Conservation (phyloP, 2,329 filamentous ascomycete genomes). For the Aureobasidium uvarum region DNA sequence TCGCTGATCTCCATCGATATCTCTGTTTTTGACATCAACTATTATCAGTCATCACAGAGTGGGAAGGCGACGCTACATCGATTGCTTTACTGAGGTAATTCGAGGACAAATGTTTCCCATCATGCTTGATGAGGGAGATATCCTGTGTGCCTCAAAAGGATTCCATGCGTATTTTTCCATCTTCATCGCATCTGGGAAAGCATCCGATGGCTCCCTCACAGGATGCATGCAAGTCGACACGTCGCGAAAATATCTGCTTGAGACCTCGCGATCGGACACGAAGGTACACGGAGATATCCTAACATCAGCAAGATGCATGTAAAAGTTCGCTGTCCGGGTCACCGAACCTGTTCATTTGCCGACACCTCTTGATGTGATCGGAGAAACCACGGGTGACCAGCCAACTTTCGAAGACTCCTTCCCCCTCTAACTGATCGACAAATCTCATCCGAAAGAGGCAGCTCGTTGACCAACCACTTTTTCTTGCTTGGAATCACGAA, state of each 20-base stretch:
- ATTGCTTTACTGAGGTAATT: too few species aligned
- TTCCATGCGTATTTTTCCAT: neutral
- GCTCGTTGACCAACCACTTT: conserved; percentile 12
- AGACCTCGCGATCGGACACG: neutral
- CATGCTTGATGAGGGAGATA: neutral
- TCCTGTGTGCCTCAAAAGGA: neutral
- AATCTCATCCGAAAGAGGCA: conserved; percentile 7
- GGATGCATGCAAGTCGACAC: neutral
- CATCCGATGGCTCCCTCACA: neutral
- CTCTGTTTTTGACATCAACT: neutral
- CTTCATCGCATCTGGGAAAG: neutral
- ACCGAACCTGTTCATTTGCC: too few species aligned
- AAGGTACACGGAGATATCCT: neutral
- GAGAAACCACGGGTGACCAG: neutral
- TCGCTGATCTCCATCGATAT: neutral
- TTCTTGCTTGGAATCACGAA: neutral
- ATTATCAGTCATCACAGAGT: neutral
- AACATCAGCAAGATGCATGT: neutral
- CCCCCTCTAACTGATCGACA: conserved; percentile 9
- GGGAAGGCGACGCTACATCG: neutral
- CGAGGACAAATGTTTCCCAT: neutral
- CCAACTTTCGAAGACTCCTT: neutral
- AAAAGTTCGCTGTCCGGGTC: too few species aligned
- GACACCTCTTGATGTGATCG: neutral
- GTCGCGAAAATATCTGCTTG: neutral